Evolutionary conservation across 306 rosid genomes (phyloP).

Genomic region (Dalbergia cultrata): DNA sequence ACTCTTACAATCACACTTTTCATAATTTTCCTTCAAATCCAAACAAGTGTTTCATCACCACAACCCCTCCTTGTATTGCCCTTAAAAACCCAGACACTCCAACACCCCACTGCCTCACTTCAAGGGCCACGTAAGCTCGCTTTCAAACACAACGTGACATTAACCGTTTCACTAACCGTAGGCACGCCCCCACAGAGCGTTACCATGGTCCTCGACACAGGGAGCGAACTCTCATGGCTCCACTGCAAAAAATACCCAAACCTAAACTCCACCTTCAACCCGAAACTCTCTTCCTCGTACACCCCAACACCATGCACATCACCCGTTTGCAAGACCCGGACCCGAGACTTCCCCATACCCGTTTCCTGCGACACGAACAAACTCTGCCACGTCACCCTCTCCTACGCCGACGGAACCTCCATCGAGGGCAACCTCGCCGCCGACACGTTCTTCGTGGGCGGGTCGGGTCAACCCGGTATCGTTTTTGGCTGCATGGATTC

Average conservation of each 20-base stretch:
- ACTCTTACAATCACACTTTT: constrained; percentile 30
- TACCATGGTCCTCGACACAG: constrained; percentile 96
- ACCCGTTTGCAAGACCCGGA: constrained; percentile 64
- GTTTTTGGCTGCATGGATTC: constrained; percentile 83
- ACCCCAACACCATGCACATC: constrained; percentile 70
- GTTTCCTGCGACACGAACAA: constrained; percentile 70
- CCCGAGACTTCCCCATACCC: constrained; percentile 74
- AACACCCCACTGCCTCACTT: constrained; percentile 25
- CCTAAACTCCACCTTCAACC: constrained; percentile 62
- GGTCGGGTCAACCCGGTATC: constrained; percentile 57
- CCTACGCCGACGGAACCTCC: constrained; percentile 81
- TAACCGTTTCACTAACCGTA: constrained; percentile 71
- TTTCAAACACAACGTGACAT: constrained; percentile 79
- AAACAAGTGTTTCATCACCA: constrained; percentile 20
- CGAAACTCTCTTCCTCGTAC: constrained; percentile 67
- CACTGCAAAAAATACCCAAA: constrained; percentile 67
- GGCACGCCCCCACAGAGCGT: constrained; percentile 91
- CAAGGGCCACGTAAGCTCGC: constrained; percentile 54
- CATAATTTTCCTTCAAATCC: constrained; percentile 42
- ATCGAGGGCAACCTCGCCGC: constrained; percentile 83
- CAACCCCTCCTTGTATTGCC: constrained; percentile 55
- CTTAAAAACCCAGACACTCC: constrained; percentile 59
- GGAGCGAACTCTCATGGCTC: constrained; percentile 93
- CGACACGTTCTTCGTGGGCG: constrained; percentile 63
- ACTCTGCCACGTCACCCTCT: constrained; percentile 75